phyloP scores from a whole-genome alignment of 768 basidiomycete species.

The Scleroderma citrinum region DNA sequence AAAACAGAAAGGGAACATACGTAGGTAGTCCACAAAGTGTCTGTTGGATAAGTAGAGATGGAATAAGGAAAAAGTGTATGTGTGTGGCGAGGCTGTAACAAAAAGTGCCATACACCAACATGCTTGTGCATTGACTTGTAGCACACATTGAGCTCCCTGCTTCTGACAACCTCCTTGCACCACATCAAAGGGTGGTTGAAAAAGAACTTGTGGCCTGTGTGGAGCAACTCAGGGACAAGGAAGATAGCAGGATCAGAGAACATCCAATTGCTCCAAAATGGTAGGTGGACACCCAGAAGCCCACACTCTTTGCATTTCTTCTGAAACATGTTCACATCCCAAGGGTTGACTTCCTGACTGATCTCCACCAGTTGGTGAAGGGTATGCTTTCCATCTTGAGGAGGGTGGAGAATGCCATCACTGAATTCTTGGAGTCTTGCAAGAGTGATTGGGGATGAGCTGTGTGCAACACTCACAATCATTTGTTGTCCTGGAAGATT shows the following conservation, averaged over 20 bases:
- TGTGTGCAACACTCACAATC: constrained; percentile 7
- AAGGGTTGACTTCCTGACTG: constrained; percentile 13
- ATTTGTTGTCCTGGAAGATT: constrained; percentile 14
- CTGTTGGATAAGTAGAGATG: too few relatives aligned
- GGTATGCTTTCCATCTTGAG: neutral
- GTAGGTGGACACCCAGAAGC: constrained; percentile 26
- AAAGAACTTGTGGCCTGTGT: constrained; percentile 7
- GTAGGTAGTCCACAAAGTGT: too few relatives aligned
- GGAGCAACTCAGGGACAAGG: constrained; percentile 17
- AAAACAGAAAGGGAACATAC: too few relatives aligned
- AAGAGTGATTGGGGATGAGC: constrained; percentile 9
- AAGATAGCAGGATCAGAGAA: constrained; percentile 13
- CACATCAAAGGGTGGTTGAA: constrained; percentile 10
- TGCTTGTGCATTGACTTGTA: constrained; percentile 6
- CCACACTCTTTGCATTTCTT: constrained; percentile 10
- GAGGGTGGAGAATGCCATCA: constrained; percentile 3
- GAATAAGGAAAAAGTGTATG: too few relatives aligned
- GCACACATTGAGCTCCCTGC: neutral
- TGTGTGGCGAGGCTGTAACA: too few relatives aligned
- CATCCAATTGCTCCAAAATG: constrained; percentile 22
- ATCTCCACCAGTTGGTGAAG: neutral
- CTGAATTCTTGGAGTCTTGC: constrained; percentile 10
- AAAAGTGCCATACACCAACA: constrained; percentile 29
- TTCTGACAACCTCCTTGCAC: constrained; percentile 5
- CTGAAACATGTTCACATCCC: constrained; percentile 22